These are phyloP conservation scores for Papiliotrema flavescens DNA, from an alignment of 1,284 basidiomycete species.

Conservation along the genomic window DNA sequence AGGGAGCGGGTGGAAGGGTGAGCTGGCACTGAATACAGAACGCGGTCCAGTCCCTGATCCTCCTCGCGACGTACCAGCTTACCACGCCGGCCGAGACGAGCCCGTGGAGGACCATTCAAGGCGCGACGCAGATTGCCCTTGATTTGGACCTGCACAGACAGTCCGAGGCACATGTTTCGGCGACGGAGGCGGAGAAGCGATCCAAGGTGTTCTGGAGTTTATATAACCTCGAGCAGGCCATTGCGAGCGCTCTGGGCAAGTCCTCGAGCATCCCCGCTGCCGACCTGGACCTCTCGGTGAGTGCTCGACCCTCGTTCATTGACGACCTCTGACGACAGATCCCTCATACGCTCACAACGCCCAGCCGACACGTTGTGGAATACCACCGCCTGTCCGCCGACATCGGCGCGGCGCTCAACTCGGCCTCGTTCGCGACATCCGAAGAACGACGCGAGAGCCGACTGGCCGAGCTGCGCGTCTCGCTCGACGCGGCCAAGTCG, in stretches of 20 bases:
- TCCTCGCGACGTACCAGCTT: slow-evolving; percentile 27
- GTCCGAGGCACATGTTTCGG: slow-evolving; percentile 11
- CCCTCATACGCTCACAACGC: too few species aligned
- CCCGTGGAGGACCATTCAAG: slow-evolving; percentile 29
- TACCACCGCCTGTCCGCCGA: too few species aligned
- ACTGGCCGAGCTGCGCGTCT: too few species aligned
- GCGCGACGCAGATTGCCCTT: slow-evolving; percentile 26
- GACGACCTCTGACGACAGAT: too few species aligned
- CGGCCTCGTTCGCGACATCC: too few species aligned
- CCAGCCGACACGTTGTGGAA: too few species aligned
- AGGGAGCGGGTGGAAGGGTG: not conserved
- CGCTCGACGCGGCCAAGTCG: too few species aligned
- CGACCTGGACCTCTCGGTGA: slow-evolving; percentile 35
- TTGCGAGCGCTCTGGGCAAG: not conserved
- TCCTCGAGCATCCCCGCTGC: slow-evolving; percentile 9
- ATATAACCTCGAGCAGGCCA: slow-evolving; percentile 33
- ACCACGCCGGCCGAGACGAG: slow-evolving; percentile 23
- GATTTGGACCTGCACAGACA: slow-evolving; percentile 30
- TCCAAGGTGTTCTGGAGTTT: slow-evolving; percentile 31
- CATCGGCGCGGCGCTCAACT: too few species aligned
- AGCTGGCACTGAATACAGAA: slow-evolving; percentile 12
- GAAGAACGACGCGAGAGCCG: too few species aligned
- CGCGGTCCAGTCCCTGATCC: slow-evolving; percentile 27
- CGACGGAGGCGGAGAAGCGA: slow-evolving; percentile 19
- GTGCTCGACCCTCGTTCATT: too few species aligned